Percentiles rank a stretch among this genome's conserved stretches.
These are phyloP conservation scores for Botryobasidium botryosum DNA, from an alignment of 768 basidiomycete genomes.

Conservation along the genomic window DNA sequence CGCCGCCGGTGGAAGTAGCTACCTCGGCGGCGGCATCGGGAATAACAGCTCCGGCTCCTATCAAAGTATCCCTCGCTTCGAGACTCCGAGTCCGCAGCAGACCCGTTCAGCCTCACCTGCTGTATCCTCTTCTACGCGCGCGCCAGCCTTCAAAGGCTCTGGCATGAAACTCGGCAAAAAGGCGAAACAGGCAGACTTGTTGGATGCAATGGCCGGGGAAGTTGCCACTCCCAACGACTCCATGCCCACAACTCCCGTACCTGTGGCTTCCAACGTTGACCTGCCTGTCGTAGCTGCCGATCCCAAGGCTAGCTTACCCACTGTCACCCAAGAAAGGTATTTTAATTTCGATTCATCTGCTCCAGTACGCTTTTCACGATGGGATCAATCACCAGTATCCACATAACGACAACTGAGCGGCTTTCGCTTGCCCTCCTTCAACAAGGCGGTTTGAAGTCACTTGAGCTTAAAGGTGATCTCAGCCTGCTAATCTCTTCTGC, in stretches of 20 bases:
- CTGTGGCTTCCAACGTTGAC: constrained; percentile 8
- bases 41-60: too few species aligned
- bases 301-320: constrained; percentile 46
- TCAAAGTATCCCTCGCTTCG: constrained; percentile 12
- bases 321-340: constrained; percentile 51
- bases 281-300: too few species aligned
- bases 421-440: constrained; percentile 67
- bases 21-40: constrained; percentile 14
- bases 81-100: constrained; percentile 26
- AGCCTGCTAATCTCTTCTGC: constrained; percentile 54
- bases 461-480: constrained; percentile 92
- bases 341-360: constrained; percentile 1
- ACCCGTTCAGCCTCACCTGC: constrained; percentile 32
- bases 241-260: constrained; percentile 6
- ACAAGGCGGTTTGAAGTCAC: constrained; percentile 77
- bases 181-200: constrained; percentile 70
- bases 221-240: constrained; percentile 37
- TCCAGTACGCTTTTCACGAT: neutral
- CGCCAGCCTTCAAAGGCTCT: constrained; percentile 77
- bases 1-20: constrained; percentile 32
- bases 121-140: constrained; percentile 32
- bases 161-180: constrained; percentile 99
- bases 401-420: constrained; percentile 70
- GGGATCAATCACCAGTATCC: constrained; percentile 49
- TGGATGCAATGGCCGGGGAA: constrained; percentile 77